These are phyloP conservation scores for Lachancea fermentati DNA, from an alignment of 805 yeast species.

Conservation along the genomic window DNA sequence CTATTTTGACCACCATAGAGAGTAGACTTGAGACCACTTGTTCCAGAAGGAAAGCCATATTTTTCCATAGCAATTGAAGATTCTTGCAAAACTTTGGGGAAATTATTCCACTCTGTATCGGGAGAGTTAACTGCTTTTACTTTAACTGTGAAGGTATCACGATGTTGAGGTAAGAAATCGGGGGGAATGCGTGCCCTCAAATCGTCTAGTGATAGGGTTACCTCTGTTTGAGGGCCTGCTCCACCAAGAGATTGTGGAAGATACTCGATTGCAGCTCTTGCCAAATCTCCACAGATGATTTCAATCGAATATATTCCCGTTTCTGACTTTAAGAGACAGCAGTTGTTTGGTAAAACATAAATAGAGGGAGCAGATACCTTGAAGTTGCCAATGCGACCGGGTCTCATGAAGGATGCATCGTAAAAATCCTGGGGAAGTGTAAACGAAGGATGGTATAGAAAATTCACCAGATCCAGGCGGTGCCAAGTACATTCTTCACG, in stretches of 20 bases:
- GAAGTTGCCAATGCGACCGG: constrained; percentile 31
- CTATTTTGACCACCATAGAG: constrained; percentile 22
- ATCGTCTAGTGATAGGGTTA: constrained; percentile 45
- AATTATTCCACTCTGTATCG: constrained; percentile 47
- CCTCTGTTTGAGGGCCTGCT: constrained; percentile 49
- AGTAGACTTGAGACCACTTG: constrained; percentile 27
- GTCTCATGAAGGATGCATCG: constrained; percentile 38
- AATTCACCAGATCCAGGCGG: constrained; percentile 70
- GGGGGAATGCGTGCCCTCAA: constrained; percentile 35
- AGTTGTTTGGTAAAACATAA: constrained; percentile 41
- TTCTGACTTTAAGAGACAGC: constrained; percentile 43
- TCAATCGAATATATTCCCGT: constrained; percentile 76
- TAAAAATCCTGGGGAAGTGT: constrained; percentile 57
- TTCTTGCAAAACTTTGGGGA: constrained; percentile 28
- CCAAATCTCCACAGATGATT: constrained; percentile 49
- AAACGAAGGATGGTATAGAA: constrained; percentile 76
- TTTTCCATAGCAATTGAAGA: constrained; percentile 22
- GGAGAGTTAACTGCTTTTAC: constrained; percentile 57
- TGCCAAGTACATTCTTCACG: constrained; percentile 84
- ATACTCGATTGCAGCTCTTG: constrained; percentile 54
- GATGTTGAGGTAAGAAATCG: constrained; percentile 26
- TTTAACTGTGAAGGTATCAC: constrained; percentile 38
- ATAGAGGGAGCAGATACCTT: constrained; percentile 35
- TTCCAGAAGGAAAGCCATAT: constrained; percentile 22
- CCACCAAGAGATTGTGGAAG: constrained; percentile 54